Base-by-base conservation (phyloP, 495 filamentous ascomycete species). In the Penicillium macrosclerotiorum region DNA sequence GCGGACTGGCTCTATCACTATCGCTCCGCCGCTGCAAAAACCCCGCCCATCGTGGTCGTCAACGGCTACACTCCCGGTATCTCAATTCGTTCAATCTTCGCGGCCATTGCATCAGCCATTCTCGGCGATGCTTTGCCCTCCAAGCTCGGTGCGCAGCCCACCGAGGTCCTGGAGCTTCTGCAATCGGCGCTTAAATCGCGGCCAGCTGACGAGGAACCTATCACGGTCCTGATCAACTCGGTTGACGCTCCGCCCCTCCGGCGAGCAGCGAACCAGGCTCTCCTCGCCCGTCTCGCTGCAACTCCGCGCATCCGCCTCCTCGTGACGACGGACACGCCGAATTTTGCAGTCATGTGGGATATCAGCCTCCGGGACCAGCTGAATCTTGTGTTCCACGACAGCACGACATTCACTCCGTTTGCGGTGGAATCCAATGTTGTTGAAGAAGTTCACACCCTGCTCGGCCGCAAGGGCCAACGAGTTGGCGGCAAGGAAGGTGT, bases 401-500 rank as follows among this genome's bases (percentile, higher is more conserved):
- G 84, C 59, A 97, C 93, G 2, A 97, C 94, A 1, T 97, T 95
- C 53, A 69, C 76, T 0, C 79, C 88, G 0, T 90, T 83, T 55
- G 73, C 76, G n/a, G 86, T 90, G 43, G 68, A 90, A 20, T 51
- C 64, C 3, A 85, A 89, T 53, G 84, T 89, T 5, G 88, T 96
- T 11, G 88, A 94, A 55, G 86, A 85, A 47, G 89, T 96, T 14
- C 84, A 95, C 59, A 80, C 86, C 52, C 77, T 96, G 1, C 78
- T 97, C 1, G 90, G 92, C 19, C 79, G 90, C 18, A 88, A 83
- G 55, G 86, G 89, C n/a, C 77, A 84, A 27, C 79, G 87, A 38
- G 77, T 89, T 8, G 90, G 88, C 39, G 94, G 93, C 12, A 89
- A 89, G 52, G 94, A 95, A 51, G 93, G 94, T 40, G 91, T 96